phyloP scores from a whole-genome alignment of 164 flowering plant genomes.

The Piper betle region DNA sequence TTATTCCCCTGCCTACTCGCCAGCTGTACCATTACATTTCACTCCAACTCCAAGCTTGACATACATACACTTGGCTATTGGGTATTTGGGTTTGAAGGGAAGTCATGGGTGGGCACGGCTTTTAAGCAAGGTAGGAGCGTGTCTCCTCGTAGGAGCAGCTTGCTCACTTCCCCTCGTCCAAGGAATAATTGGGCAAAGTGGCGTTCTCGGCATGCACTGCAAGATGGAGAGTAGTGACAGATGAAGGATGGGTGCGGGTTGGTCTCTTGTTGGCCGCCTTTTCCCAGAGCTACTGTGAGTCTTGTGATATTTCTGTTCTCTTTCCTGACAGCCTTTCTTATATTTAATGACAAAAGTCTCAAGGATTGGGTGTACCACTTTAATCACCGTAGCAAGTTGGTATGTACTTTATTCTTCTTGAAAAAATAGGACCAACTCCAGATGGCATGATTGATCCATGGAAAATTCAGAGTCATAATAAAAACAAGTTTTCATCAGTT shows the following conservation, averaged over 20 bases:
- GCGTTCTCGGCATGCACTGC: background rate
- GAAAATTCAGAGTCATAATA: too few species aligned
- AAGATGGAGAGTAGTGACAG: background rate
- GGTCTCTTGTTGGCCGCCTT: too few species aligned
- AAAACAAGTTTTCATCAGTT: too few species aligned
- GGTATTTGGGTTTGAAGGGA: conserved; percentile 1
- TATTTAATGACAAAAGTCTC: too few species aligned
- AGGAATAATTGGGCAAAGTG: conserved; percentile 1
- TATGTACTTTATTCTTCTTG: too few species aligned
- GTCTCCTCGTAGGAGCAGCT: conserved; percentile 3
- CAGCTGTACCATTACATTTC: background rate
- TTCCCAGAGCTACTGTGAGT: too few species aligned
- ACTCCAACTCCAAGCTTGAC: background rate
- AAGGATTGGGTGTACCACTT: too few species aligned
- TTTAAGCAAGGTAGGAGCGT: background rate
- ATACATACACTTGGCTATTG: background rate
- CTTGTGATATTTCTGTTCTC: background rate
- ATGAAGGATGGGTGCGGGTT: too few species aligned
- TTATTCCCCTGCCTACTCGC: background rate
- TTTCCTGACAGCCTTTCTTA: too few species aligned
- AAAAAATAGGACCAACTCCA: too few species aligned
- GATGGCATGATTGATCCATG: too few species aligned
- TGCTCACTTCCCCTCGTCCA: conserved; percentile 6
- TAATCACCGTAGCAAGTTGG: too few species aligned
- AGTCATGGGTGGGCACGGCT: background rate